Conservation (phyloP, 805 yeast species). For the Kurtzmaniella cleridarum region DNA sequence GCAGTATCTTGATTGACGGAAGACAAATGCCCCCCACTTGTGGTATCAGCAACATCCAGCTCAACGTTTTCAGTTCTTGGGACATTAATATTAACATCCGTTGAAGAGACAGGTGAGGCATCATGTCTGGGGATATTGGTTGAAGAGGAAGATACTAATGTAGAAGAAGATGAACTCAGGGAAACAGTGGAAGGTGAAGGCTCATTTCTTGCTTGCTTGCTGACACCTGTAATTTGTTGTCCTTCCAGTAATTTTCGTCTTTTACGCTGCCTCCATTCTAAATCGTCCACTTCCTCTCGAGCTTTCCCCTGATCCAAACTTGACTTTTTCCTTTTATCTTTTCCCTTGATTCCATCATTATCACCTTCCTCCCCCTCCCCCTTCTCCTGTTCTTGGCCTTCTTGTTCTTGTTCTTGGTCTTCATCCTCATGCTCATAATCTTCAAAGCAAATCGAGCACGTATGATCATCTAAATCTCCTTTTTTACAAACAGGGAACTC, state of each 20-base stretch:
- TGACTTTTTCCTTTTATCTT: no score
- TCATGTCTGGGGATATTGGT: not conserved
- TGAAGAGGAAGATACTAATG: not conserved
- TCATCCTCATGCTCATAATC: slow-evolving; percentile 27
- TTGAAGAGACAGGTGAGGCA: not conserved
- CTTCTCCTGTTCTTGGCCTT: no score
- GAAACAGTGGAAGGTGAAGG: slow-evolving; percentile 1
- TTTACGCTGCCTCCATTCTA: slow-evolving; percentile 7
- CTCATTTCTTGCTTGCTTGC: slow-evolving; percentile 6
- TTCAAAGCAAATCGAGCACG: slow-evolving; percentile 67
- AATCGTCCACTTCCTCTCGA: slow-evolving; percentile 6
- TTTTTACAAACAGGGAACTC: slow-evolving; percentile 37
- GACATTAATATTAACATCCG: no score
- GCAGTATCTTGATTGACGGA: not conserved
- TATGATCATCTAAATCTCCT: slow-evolving; percentile 20
- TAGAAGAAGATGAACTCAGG: not conserved
- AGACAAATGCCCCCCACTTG: not conserved
- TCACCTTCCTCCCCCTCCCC: no score
- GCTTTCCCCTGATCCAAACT: no score
- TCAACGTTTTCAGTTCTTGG: no score
- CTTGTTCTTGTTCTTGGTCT: slow-evolving; percentile 7
- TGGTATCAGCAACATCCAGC: no score
- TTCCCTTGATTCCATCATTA: no score
- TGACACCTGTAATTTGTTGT: slow-evolving; percentile 14
- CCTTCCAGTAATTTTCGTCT: slow-evolving; percentile 13